Base-by-base conservation (phyloP, 192 early-diverging fungal species). In the Coemansia sp. region DNA sequence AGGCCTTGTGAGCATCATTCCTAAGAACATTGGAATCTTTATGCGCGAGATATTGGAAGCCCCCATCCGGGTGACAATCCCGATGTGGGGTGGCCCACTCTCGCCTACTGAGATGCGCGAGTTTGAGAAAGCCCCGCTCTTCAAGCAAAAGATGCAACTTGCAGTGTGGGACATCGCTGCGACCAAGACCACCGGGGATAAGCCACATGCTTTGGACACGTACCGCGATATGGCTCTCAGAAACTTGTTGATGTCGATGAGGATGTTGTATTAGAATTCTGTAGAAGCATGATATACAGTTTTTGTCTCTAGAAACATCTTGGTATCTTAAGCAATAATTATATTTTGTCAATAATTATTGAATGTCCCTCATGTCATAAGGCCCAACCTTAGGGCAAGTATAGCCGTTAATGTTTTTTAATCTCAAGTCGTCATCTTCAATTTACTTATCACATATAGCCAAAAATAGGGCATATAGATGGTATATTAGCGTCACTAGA, bases 141-240 rank as follows among this genome's bases (percentile, higher is more conserved):
- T 81, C 57, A 71, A 86, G 40, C 39, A 76, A 22, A 88, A 87
- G 50, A 76, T 88, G 39, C 84, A 87, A 58, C 71, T 88, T 60
- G 75, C 86, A 38, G 78, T 71, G 53, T 88, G 86, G 87, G 86
- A 88, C 62, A 85, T 86, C 57, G 82, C 80, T 12, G 76, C 87
- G 29, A 87, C 36, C 8, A 36, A 87, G 58, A 53, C 82, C 3
- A 79, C 84, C 4, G 79, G 65, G 2, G 46, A 76, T 24, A 68
- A 84, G 55, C 80, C 86, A 20, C 86, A 84, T 44, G 76, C 68
- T 8, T 66, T 87, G 41, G 79, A 84, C 29, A 44, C 75, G 3
- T 88, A 88, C 16, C 73, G 74, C 8, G 64, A 61, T 6, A 79
- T 84, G 72, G 84, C 79, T 39, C 57, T 83, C 10, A 63, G 64